Conservation (phyloP, 129 eudicot species). For the Lonicera japonica region DNA sequence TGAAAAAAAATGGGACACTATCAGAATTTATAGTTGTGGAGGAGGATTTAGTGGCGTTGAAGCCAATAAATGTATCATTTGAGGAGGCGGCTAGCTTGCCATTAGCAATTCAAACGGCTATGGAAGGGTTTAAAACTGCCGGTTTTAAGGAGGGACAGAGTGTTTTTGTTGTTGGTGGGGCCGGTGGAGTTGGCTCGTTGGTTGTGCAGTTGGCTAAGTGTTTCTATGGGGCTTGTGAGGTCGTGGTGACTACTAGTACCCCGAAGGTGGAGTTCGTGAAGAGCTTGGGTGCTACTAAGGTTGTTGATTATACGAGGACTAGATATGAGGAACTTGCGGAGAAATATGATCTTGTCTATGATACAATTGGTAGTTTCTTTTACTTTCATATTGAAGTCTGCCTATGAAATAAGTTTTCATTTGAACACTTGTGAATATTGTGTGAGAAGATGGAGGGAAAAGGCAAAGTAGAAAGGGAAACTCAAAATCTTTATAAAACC, state of each 20-base stretch:
- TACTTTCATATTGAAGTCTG: no score
- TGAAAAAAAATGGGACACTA: constrained; percentile 29
- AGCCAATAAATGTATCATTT: constrained; percentile 37
- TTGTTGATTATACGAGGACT: constrained; percentile 36
- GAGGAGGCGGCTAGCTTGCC: constrained; percentile 48
- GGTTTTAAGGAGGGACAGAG: constrained; percentile 22
- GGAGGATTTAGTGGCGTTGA: constrained; percentile 30
- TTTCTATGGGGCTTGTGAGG: constrained; percentile 26
- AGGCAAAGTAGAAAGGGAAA: no score
- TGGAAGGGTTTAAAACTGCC: constrained; percentile 33
- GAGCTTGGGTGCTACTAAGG: constrained; percentile 40
- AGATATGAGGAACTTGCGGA: constrained; percentile 24
- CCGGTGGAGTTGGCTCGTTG: constrained; percentile 39
- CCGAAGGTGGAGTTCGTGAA: constrained; percentile 39
- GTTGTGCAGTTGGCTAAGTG: constrained; percentile 36
- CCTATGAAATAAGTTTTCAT: no score
- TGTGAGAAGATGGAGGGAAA: no score
- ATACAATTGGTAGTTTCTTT: constrained; percentile 28
- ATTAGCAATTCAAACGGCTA: constrained; percentile 38
- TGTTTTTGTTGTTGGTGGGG: constrained; percentile 43
- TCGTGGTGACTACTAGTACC: constrained; percentile 36
- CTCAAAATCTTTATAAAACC: no score
- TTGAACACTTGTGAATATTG: no score
- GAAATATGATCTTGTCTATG: constrained; percentile 37
- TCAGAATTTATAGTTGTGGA: constrained; percentile 32